A percentile compares a stretch with the other conserved stretches of the same genome.
Conservation (phyloP, 163 green algal species). For the Scenedesmus sp. region DNA sequence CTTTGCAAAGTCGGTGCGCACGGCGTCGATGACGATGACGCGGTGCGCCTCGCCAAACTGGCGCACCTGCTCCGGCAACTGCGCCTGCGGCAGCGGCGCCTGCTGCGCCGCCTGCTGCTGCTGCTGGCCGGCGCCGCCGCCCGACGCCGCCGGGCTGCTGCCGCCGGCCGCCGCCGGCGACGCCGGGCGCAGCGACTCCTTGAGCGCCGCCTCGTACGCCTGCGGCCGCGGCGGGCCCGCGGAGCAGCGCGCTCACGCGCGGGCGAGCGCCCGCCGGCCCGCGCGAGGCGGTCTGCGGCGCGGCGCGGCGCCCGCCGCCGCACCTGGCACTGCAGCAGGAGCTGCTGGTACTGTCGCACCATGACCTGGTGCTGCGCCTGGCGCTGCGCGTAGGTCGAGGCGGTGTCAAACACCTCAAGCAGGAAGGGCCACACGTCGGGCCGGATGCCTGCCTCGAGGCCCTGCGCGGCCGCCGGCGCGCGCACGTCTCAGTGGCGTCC, state of each 20-base stretch:
- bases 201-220: conserved; percentile 37
- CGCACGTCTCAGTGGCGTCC: too few relatives aligned
- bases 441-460: conserved; percentile 44
- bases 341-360: conserved; percentile 34
- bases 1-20: conserved; percentile 44
- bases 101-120: background rate
- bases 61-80: conserved; percentile 47
- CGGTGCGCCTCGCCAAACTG: conserved; percentile 64
- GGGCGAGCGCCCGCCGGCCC: too few relatives aligned
- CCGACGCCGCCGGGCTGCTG: conserved; percentile 1
- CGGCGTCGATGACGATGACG: conserved; percentile 63
- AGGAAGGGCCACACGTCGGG: conserved; percentile 57
- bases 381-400: conserved; percentile 25
- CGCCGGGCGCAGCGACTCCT: conserved; percentile 18
- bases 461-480: conserved; percentile 47
- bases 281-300: background rate
- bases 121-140: conserved; percentile 20
- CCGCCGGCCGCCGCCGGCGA: conserved; percentile 16
- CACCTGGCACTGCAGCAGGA: conserved; percentile 52
- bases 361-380: conserved; percentile 27
- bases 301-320: too few relatives aligned
- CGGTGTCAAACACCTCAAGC: conserved; percentile 48
- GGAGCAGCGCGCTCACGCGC: background rate
- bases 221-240: background rate
- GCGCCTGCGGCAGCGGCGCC: background rate